Conservation (phyloP, 1,284 basidiomycete genomes). For the Ceratobasidium sp. region DNA sequence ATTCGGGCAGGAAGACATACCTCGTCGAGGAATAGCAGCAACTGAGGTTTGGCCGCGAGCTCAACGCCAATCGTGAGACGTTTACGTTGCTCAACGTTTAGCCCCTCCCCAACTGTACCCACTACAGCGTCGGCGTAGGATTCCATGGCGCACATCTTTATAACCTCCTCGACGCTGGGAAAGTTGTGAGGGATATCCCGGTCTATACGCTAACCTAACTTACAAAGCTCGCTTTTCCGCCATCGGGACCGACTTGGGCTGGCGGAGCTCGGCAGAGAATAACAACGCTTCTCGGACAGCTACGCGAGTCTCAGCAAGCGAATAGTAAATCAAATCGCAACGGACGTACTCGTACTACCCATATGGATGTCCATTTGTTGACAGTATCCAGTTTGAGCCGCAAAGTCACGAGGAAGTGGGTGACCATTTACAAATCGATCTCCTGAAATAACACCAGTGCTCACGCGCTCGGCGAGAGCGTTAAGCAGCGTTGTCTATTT, state of each 20-base stretch:
- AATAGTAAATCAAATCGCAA: neutral
- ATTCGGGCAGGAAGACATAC: constrained; percentile 48
- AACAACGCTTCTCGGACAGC: constrained; percentile 84
- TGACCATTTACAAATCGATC: constrained; percentile 83
- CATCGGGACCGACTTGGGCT: constrained; percentile 71
- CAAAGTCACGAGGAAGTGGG: constrained; percentile 76
- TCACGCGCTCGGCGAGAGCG: constrained; percentile 82
- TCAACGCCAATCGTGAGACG: constrained; percentile 86
- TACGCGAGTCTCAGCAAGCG: constrained; percentile 49
- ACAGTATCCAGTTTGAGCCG: constrained; percentile 78
- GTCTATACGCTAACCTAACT: constrained; percentile 52
- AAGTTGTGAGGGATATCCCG: constrained; percentile 54
- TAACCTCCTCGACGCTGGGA: constrained; percentile 75
- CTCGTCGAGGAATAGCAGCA: constrained; percentile 86
- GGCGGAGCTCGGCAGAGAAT: constrained; percentile 85
- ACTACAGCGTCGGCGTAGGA: constrained; percentile 78
- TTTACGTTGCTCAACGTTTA: constrained; percentile 78
- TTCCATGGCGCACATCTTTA: constrained; percentile 82
- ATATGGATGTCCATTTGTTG: constrained; percentile 85
- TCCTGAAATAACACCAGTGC: constrained; percentile 82
- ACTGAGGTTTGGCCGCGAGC: constrained; percentile 78
- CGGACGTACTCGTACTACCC: constrained; percentile 61
- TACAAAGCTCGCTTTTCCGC: constrained; percentile 85
- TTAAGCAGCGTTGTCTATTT: constrained; percentile 80
- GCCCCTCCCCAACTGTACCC: constrained; percentile 69